Evolutionary conservation across 2,329 filamentous ascomycete genomes (phyloP).

Genomic region (Lachnellula arida): DNA sequence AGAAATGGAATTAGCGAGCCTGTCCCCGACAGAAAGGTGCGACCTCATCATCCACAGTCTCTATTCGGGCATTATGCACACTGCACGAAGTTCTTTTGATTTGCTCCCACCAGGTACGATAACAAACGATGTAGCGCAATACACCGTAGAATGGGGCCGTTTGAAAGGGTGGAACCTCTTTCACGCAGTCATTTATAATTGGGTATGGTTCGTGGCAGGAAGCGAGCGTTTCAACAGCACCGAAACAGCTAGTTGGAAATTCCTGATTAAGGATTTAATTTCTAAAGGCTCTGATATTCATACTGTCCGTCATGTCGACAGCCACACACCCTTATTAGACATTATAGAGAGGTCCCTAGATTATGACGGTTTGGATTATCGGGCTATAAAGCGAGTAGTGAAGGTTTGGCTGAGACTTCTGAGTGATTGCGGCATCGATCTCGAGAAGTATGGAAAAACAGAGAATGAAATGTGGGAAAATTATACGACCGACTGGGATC

Average conservation of each 20-base stretch:
- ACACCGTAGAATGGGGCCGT: neutral
- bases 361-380: neutral
- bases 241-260: no score
- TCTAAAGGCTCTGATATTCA: neutral
- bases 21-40: neutral
- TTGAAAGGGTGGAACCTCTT: neutral
- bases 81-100: neutral
- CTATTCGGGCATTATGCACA: neutral
- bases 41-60: neutral
- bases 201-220: neutral
- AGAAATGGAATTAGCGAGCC: neutral
- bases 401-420: neutral
- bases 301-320: no score
- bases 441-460: conserved; percentile 1
- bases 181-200: neutral
- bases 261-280: neutral
- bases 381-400: neutral
- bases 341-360: no score
- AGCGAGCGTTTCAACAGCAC: neutral
- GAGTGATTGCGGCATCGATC: neutral
- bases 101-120: neutral
- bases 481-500: neutral
- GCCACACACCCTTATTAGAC: no score
- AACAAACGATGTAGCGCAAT: neutral
- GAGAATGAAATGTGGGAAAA: neutral